Evolutionary conservation across 129 eudicot genomes (phyloP), one percentile per base, ranked within the genome.

Genomic region (Arctium minus): DNA sequence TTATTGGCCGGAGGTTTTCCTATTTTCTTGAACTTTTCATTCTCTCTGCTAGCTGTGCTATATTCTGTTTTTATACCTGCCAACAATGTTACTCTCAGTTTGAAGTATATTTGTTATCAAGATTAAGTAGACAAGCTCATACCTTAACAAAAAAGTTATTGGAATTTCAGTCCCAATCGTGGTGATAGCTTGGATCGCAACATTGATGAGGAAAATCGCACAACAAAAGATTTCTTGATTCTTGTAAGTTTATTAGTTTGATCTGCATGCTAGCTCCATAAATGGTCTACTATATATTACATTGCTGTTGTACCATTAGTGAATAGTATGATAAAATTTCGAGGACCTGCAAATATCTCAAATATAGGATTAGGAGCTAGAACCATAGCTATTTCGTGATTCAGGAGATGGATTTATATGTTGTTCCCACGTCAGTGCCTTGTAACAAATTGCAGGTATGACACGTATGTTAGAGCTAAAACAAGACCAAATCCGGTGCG

Each of bases 121-220:
- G 71, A 8, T 22, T 67, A 27, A 67, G 71, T 29, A 29, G 71
- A 67, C 71, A 67, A 67, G 32, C 33, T 22, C 71, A 67, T 67
- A 67, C 33, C 33, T 22, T 67, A 27, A 65, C 70, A 22, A 67
- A 62, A 9, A 22, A 2, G 33, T 65, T 65, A 9, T 83, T 53
- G 71, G 77, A 60, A 77, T 90, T 77, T 74, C 92, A 96, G 99
- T 85, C 89, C 98, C 42, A 96, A 96, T 85, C 96, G 98, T 31
- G 99, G 99, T 80, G 99, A 96, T 72, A 93, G 96, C 92, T 89
- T 96, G 97, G 99, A 96, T 82, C 99, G 94, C 80, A 79, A 80
- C 80, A 90, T 96, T 85, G 96, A 93, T 81, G 92, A 90, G 86
- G 99, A 96, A 92, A 93, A 90, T 81, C 90, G 81, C 22, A 33